Evolutionary conservation across 163 green algal genomes (phyloP), one percentile per base, ranked within the genome.

Genomic region (Botryococcus braunii): DNA sequence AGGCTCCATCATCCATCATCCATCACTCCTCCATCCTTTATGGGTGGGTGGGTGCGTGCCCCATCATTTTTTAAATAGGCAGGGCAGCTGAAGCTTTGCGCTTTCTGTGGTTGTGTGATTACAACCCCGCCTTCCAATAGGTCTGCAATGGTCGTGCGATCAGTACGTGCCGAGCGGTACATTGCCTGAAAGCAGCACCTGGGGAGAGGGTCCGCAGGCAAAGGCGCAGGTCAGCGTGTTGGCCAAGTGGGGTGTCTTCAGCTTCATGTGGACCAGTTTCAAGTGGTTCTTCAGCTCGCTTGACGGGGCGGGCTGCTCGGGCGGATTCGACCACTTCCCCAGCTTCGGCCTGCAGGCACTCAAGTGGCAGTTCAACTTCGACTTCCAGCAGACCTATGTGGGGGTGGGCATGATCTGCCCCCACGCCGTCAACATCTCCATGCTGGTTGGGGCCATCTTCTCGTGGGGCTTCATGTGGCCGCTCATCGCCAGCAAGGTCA

Each of bases 381-480:
- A 83, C 69, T 83, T 83, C 25, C 43, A 41, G 7, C 65, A 76
- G 50, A 74, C 72, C 13, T 77, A 77, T 25, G 62, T 86, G 4
- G 77, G 78, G 29, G 46, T 81, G 0, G n/a, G 63, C 11, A 69
- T 69, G 63, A 69, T 69, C 31, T 78, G 79, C 74, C 79, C 79
- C 32, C 67, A 81, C 65, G 70, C 77, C 23, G 80, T 87, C 35
- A 79, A 77, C 69, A 70, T 66, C 61, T 80, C 72, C 38, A 82
- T 87, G 66, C 66, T 84, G 60, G 46, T 83, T 36, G 81, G 81
- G 21, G 74, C 74, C 23, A 48, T 84, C 6, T 31, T 86, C 37
- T 74, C 57, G 21, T 86, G 73, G 73, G 77, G 75, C 56, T 34
- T 85, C 46, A 70, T 83, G 61, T 87, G 80, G 80, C 80, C 80